Evolutionary conservation across 208 protist genomes (phyloP).

Genomic region (Trypanosoma congolense): DNA sequence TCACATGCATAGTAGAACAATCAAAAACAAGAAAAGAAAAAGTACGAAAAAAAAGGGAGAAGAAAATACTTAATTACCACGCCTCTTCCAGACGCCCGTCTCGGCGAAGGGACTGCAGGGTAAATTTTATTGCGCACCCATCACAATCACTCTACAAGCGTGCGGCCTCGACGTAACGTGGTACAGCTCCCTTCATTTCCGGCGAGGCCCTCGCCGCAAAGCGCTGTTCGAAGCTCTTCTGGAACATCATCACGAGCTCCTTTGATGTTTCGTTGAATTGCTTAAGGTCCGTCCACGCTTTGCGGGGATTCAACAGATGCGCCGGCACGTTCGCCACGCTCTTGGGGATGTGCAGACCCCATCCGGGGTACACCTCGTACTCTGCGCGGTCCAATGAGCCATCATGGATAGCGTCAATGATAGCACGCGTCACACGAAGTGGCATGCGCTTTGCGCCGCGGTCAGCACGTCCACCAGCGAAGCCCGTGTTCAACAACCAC

Average conservation of each 20-base stretch:
- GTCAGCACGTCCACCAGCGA: conserved; percentile 83
- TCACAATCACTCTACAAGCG: conserved; percentile 32
- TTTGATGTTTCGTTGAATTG: conserved; percentile 75
- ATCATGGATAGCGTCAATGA: conserved; percentile 95
- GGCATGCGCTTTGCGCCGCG: conserved; percentile 86
- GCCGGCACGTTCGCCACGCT: conserved; percentile 62
- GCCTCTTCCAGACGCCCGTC: too few species aligned
- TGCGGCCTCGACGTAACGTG: conserved; percentile 53
- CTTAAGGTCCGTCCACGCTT: conserved; percentile 85
- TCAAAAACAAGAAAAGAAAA: neutral
- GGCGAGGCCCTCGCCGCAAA: conserved; percentile 75
- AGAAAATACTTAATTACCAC: conserved; percentile 7
- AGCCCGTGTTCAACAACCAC: conserved; percentile 96
- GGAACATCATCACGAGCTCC: conserved; percentile 90
- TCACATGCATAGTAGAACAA: conserved; percentile 1
- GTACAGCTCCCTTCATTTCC: conserved; percentile 80
- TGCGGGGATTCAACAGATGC: conserved; percentile 88
- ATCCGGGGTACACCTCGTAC: conserved; percentile 74
- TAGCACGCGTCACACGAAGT: conserved; percentile 90
- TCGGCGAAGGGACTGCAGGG: too few species aligned
- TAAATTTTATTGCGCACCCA: too few species aligned
- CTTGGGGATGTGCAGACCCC: conserved; percentile 88
- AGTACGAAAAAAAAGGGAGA: conserved; percentile 21
- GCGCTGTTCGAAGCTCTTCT: conserved; percentile 88
- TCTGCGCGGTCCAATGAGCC: conserved; percentile 78